phyloP scores from a whole-genome alignment of 805 yeast genomes.

The Metschnikowia amazonensis region DNA sequence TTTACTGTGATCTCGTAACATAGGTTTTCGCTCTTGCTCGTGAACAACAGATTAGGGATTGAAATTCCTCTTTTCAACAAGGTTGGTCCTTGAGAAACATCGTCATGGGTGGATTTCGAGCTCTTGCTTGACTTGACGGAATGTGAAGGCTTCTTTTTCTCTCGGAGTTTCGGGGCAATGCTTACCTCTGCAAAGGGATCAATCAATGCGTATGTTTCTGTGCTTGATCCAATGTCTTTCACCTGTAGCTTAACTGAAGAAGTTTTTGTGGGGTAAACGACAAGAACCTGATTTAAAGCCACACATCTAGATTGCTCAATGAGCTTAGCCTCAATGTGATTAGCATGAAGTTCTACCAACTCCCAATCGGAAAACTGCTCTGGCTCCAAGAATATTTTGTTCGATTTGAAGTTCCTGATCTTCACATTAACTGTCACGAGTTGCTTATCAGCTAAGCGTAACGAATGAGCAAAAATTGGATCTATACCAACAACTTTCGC shows the following conservation, averaged over 20 bases:
- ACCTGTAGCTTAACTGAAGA: slow-evolving; percentile 59
- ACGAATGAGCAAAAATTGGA: slow-evolving; percentile 54
- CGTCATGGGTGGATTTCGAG: slow-evolving; percentile 19
- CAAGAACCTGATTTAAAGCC: slow-evolving; percentile 50
- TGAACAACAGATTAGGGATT: slow-evolving; percentile 47
- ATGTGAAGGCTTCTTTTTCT: slow-evolving; percentile 22
- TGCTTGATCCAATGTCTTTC: slow-evolving; percentile 41
- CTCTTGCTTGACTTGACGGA: slow-evolving; percentile 20
- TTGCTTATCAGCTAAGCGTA: slow-evolving; percentile 44
- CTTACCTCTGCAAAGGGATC: slow-evolving; percentile 65
- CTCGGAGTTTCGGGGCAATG: slow-evolving; percentile 60
- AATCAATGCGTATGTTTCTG: slow-evolving; percentile 48
- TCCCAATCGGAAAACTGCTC: slow-evolving; percentile 83
- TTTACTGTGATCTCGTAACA: slow-evolving; percentile 46
- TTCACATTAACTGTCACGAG: slow-evolving; percentile 41
- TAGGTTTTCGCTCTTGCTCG: slow-evolving; percentile 7
- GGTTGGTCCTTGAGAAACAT: slow-evolving; percentile 27
- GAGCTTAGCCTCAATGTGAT: slow-evolving; percentile 65
- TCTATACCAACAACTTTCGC: slow-evolving; percentile 55
- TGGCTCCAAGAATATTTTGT: slow-evolving; percentile 74
- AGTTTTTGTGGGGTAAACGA: slow-evolving; percentile 61
- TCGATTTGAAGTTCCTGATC: slow-evolving; percentile 48
- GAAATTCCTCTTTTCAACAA: slow-evolving; percentile 52
- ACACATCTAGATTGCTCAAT: slow-evolving; percentile 81
- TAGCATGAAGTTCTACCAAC: slow-evolving; percentile 77